Evolutionary conservation across 352 stramenopile genomes (phyloP), one percentile per base, ranked within the genome.

Genomic region (Phytophthora hybrid): DNA sequence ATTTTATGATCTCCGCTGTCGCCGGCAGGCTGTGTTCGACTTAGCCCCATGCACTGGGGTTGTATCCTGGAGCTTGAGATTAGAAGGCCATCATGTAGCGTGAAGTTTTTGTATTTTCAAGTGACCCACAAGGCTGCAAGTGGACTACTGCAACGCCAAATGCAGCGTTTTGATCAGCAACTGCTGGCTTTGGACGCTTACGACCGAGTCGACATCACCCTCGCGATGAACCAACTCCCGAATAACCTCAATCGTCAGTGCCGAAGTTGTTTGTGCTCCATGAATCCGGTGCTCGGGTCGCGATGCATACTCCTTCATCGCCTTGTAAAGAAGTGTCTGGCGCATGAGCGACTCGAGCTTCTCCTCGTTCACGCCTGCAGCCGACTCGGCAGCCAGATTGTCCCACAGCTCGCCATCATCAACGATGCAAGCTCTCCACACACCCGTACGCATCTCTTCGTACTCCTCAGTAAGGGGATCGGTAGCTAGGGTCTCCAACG

Each of bases 81-180:
- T 10, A 49, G 14, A 49, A 9, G 14, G 7, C 5, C 10, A 41
- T 41, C 32, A 11, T 39, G 41, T 49, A 13, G 18, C 41, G 41
- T 44, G 1, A 49, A 49, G 59, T 59, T 39, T 54, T 59, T 71
- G 61, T 71, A 71, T 66, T 75, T 69, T 68, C 26, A 64, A 63
- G 5, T 5, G 56, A 58, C n/a, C 9, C 23, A 4, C 34, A 63
- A 19, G 37, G 34, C 18, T 67, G 49, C 44, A 52, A 16, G n/a
- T 57, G 41, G 19, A 79, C 59, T 76, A 71, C 31, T 84, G 62
- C 29, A 76, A 68, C n/a, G 84, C 85, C 63, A 94, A 71, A 53
- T 85, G 81, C 54, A 95, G 78, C 53, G 89, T 91, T 82, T 95
- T 95, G 49, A 90, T 80, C 29, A 94, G 77, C 4, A 95, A 56